Percentiles rank a stretch among this genome's conserved stretches.
These are phyloP conservation scores for Juglanconis oblonga DNA, from an alignment of 2,329 filamentous ascomycete species.

Conservation along the genomic window DNA sequence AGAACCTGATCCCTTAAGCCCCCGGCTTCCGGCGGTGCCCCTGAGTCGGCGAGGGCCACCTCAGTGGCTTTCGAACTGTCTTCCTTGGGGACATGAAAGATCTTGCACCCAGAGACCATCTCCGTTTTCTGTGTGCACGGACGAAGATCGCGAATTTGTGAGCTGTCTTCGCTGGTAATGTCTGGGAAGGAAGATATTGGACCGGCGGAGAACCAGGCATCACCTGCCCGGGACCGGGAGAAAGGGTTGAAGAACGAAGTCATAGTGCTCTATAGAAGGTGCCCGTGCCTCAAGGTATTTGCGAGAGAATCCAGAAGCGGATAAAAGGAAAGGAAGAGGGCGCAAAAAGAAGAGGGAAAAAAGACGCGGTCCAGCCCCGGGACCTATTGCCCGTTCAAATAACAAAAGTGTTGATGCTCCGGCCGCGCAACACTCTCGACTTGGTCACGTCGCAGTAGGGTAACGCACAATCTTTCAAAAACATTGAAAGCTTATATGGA, in stretches of 20 bases:
- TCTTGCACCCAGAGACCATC: background rate
- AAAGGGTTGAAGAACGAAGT: constrained; percentile 14
- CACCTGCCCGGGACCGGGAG: constrained; percentile 6
- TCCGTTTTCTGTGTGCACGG: background rate
- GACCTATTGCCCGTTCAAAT: no score
- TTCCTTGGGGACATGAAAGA: constrained; percentile 14
- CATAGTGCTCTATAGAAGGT: background rate
- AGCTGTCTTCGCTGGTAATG: constrained; percentile 8
- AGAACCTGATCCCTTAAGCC: constrained; percentile 15
- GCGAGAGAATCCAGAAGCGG: no score
- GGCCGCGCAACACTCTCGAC: no score
- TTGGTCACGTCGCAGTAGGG: no score
- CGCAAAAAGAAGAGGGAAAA: no score
- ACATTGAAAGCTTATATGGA: no score
- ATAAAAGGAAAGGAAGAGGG: no score
- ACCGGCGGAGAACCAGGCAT: constrained; percentile 14
- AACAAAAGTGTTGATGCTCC: no score
- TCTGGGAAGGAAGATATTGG: constrained; percentile 14
- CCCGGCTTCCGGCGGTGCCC: background rate
- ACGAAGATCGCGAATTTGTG: constrained; percentile 5
- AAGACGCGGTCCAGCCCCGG: no score
- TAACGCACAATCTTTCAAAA: no score
- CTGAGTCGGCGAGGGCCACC: constrained; percentile 5
- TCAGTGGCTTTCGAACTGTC: constrained; percentile 11
- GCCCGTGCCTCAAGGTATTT: no score